Evolutionary conservation across 2,329 filamentous ascomycete genomes (phyloP), one percentile per base, ranked within the genome.

Genomic region (Coccinonectria pachysandricola): DNA sequence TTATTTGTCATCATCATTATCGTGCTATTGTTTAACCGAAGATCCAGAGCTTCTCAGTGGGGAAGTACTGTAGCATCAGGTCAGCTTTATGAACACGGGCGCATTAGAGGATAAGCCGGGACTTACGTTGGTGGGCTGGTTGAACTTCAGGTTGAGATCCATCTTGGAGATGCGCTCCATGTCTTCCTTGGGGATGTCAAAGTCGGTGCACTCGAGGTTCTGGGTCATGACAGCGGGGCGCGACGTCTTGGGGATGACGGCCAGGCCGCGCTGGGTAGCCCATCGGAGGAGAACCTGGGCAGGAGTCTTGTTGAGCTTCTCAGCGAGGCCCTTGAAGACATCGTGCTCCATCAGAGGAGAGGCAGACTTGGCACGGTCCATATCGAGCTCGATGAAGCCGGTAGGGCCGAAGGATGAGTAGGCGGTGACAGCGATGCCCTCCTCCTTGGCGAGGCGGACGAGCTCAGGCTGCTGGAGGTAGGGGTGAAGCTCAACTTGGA

Each of bases 401-500:
- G 80, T 68, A 14, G 83, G 81, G 19, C 84, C 84, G 48, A 91
- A 88, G 24, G 79, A 83, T 12, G 79, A 86, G 67, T 91, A 92
- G 26, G 81, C 84, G 4, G 83, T 91, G 31, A 92, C 68, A 41
- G 67, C 65, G 44, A 92, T 78, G 34, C 74, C 72, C 59, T 85
- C 68, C 28, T 62, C 59, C 62, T 79, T 66, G 45, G 77, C 79
- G 26, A 84, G 72, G 45, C 72, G 62, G 45, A 91, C 54, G 27
- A 92, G 71, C 28, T 75, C 68, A 33, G 64, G 57, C 66, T 92
- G 84, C 35, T 81, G 78, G 32, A 88, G 72, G 68, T 87, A 91
- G 14, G 84, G 84, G 68, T 92, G 85, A 63, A 88, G 82, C 66
- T 92, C 84, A 56, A 92, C 78, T 66, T 92, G 85, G 34, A 91